These are phyloP conservation scores for Penicillium sp. DNA, from an alignment of 2,329 filamentous ascomycete species.

Conservation along the genomic window DNA sequence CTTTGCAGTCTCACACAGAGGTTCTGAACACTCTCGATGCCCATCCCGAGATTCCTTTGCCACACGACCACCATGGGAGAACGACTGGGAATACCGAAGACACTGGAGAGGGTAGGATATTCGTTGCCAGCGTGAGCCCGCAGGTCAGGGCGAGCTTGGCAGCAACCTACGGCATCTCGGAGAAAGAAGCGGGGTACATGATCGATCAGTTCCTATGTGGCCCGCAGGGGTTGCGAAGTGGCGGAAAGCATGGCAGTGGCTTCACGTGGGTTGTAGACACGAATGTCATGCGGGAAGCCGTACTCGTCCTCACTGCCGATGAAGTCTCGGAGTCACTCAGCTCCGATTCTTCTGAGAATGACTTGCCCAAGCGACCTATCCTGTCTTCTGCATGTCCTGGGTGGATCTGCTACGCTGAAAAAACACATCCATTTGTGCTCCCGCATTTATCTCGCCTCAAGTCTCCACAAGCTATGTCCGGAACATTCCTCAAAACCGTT, in stretches of 20 bases:
- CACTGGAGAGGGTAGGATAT: conserved; percentile 60
- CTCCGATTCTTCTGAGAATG: conserved; percentile 8
- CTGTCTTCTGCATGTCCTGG: conserved; percentile 89
- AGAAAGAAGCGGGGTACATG: conserved; percentile 71
- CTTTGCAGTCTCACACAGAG: conserved; percentile 86
- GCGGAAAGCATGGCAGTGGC: conserved; percentile 66
- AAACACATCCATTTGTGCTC: conserved; percentile 90
- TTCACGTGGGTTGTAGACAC: conserved; percentile 92
- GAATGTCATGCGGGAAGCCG: conserved; percentile 73
- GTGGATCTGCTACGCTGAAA: conserved; percentile 98
- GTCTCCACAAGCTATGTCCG: conserved; percentile 86
- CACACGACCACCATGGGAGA: conserved; percentile 18
- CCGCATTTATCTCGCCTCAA: conserved; percentile 88
- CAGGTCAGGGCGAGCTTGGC: conserved; percentile 86
- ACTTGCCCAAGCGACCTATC: conserved; percentile 39
- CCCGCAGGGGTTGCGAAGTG: conserved; percentile 60
- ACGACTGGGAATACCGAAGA: conserved; percentile 44
- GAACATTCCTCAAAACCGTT: conserved; percentile 82
- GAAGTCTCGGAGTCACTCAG: conserved; percentile 54
- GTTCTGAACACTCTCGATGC: conserved; percentile 77
- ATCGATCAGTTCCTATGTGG: conserved; percentile 74
- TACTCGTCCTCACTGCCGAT: conserved; percentile 71
- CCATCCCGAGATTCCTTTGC: conserved; percentile 41
- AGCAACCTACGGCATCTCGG: conserved; percentile 70
- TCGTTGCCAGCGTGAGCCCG: conserved; percentile 87